phyloP scores from a whole-genome alignment of 495 filamentous ascomycete species.

The Achaetomiella virescens region DNA sequence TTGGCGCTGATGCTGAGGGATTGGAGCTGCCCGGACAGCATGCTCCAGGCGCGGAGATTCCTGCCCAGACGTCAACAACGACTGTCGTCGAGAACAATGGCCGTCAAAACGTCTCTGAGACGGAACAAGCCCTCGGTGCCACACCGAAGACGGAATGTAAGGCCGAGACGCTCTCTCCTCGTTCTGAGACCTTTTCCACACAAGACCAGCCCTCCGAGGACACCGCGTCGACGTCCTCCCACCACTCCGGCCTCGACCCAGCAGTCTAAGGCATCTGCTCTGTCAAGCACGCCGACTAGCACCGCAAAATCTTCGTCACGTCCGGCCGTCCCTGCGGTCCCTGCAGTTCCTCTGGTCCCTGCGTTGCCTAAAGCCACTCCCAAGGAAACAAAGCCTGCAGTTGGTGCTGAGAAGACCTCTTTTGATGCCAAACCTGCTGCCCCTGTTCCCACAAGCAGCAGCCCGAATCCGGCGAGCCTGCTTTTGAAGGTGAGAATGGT shows the following conservation, averaged over 20 bases:
- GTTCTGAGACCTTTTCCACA: conserved; percentile 61
- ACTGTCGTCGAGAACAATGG: conserved; percentile 18
- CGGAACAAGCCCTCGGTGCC: conserved; percentile 25
- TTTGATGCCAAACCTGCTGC: conserved; percentile 11
- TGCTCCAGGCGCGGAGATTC: conserved; percentile 7
- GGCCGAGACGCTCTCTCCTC: conserved; percentile 21
- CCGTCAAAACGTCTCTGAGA: conserved; percentile 7
- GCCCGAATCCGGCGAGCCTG: conserved; percentile 21
- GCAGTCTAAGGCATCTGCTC: conserved; percentile 31
- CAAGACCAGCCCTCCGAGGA: conserved; percentile 61
- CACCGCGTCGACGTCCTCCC: conserved; percentile 57
- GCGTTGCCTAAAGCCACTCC: conserved; percentile 51
- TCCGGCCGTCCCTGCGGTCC: conserved; percentile 54
- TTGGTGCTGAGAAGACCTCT: conserved; percentile 20
- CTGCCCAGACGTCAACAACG: not conserved
- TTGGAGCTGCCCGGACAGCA: conserved; percentile 33
- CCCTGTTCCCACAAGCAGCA: conserved; percentile 6
- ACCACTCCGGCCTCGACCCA: conserved; percentile 62
- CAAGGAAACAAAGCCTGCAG: conserved; percentile 38
- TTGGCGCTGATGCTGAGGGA: conserved; percentile 25
- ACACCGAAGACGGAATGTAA: conserved; percentile 19
- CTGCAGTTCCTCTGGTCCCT: conserved; percentile 63
- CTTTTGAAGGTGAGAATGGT: conserved; percentile 19
- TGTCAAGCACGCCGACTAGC: conserved; percentile 27
- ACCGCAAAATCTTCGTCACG: conserved; percentile 42